Conservation (phyloP, 2,329 filamentous ascomycete species). For the Cytospora piceae region DNA sequence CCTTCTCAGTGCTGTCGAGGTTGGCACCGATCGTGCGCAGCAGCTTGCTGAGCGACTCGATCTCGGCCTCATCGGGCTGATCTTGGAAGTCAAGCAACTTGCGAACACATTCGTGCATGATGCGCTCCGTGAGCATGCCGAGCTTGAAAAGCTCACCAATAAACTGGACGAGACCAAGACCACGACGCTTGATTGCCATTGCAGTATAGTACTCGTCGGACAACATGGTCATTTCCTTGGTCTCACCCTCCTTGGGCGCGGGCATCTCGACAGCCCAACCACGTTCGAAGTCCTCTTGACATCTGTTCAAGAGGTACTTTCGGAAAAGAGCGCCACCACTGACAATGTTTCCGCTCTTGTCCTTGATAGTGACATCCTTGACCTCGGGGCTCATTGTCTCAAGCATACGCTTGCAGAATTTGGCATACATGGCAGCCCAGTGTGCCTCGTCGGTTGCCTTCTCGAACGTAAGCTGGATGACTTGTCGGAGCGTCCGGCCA, state of each 20-base stretch:
- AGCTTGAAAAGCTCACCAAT: conserved; percentile 99
- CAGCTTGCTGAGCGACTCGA: conserved; percentile 93
- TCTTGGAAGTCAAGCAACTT: conserved; percentile 96
- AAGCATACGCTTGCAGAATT: conserved; percentile 97
- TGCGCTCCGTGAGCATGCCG: conserved; percentile 96
- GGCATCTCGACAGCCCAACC: conserved; percentile 93
- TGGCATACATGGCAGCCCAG: conserved; percentile 98
- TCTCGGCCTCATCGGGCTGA: conserved; percentile 90
- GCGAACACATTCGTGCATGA: conserved; percentile 99
- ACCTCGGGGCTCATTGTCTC: conserved; percentile 94
- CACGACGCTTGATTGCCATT: conserved; percentile 92
- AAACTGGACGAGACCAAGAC: conserved; percentile 97
- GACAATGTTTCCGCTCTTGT: conserved; percentile 86
- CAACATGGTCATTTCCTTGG: conserved; percentile 76
- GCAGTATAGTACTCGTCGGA: conserved; percentile 97
- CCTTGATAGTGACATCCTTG: conserved; percentile 90
- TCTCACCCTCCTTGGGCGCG: conserved; percentile 69
- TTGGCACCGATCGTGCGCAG: conserved; percentile 88
- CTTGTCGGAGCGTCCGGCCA: conserved; percentile 91
- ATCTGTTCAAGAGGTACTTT: conserved; percentile 97
- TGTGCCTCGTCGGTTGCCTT: conserved; percentile 98
- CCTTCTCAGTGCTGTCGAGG: conserved; percentile 82
- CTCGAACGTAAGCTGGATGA: conserved; percentile 98
- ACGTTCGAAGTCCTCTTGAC: conserved; percentile 97
- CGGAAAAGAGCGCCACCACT: conserved; percentile 93